phyloP scores from a whole-genome alignment of 805 yeast genomes.

The Metschnikowia shivogae region DNA sequence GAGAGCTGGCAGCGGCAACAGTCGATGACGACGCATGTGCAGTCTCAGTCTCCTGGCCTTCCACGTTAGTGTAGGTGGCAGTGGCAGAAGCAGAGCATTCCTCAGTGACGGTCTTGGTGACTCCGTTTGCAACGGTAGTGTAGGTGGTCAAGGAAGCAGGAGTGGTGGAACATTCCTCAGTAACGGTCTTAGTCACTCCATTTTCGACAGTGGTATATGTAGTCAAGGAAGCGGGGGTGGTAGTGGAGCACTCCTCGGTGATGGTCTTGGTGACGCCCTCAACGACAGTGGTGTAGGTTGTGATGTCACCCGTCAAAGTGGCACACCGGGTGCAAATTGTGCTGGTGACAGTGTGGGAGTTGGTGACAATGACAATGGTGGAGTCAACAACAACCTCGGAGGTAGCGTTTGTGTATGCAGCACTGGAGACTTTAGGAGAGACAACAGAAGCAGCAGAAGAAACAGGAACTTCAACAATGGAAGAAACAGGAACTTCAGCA shows the following conservation, averaged over 20 bases:
- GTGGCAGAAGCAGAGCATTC: background rate
- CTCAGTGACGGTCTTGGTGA: constrained; percentile 1
- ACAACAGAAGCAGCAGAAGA: background rate
- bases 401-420: background rate
- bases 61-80: background rate
- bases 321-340: constrained; percentile 13
- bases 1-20: constrained; percentile 1
- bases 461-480: background rate
- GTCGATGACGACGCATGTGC: background rate
- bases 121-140: constrained; percentile 1
- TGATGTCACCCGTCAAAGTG: constrained; percentile 9
- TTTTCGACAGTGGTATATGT: constrained; percentile 10
- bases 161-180: constrained; percentile 1
- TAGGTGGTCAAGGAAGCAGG: background rate
- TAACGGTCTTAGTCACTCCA: constrained; percentile 6
- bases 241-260: constrained; percentile 9
- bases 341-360: constrained; percentile 8
- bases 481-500: background rate
- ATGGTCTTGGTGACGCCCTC: constrained; percentile 7
- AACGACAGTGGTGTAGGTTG: constrained; percentile 12
- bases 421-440: background rate
- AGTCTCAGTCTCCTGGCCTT: background rate
- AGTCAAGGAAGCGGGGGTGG: constrained; percentile 2
- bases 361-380: constrained; percentile 6
- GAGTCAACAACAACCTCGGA: constrained; percentile 7